These are phyloP conservation scores for Byssothecium circinans DNA, from an alignment of 2,329 filamentous ascomycete genomes.

Conservation along the genomic window DNA sequence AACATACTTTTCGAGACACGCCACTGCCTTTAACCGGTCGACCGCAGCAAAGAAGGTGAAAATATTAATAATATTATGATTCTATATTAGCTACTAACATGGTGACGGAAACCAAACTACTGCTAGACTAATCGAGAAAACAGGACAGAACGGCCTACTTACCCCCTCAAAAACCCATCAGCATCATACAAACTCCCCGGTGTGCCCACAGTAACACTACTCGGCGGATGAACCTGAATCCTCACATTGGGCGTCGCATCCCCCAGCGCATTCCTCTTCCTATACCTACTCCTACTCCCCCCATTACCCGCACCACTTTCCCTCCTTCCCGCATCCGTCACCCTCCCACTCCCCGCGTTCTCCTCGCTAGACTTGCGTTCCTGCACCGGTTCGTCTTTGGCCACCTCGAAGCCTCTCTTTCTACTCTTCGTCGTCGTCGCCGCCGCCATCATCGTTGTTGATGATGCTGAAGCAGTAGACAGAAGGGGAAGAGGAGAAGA, in stretches of 20 bases:
- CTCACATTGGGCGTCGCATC: slow-evolving; percentile 28
- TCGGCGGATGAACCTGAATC: slow-evolving; percentile 25
- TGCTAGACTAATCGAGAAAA: too few relatives aligned
- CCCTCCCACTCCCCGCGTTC: not conserved
- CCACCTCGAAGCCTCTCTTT: slow-evolving; percentile 27
- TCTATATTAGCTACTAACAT: too few relatives aligned
- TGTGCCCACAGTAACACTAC: slow-evolving; percentile 18
- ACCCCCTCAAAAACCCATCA: slow-evolving; percentile 32
- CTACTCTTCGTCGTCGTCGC: not conserved
- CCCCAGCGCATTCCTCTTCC: slow-evolving; percentile 24
- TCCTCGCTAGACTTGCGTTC: slow-evolving; percentile 1
- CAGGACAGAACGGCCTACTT: too few relatives aligned
- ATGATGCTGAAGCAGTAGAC: not conserved
- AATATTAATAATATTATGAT: too few relatives aligned
- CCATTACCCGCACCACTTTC: not conserved
- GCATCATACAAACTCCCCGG: slow-evolving; percentile 40
- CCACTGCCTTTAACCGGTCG: too few relatives aligned
- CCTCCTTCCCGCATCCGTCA: not conserved
- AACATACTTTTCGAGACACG: too few relatives aligned
- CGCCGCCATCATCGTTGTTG: not conserved
- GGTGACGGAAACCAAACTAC: too few relatives aligned
- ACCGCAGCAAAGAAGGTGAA: too few relatives aligned
- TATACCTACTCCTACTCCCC: slow-evolving; percentile 7
- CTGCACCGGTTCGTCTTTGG: slow-evolving; percentile 17
- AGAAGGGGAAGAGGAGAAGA: slow-evolving; percentile 12